A percentile compares a stretch with the other conserved stretches of the same genome.
phyloP scores from a whole-genome alignment of 768 basidiomycete genomes.

The Rhizopogon salebrosus region DNA sequence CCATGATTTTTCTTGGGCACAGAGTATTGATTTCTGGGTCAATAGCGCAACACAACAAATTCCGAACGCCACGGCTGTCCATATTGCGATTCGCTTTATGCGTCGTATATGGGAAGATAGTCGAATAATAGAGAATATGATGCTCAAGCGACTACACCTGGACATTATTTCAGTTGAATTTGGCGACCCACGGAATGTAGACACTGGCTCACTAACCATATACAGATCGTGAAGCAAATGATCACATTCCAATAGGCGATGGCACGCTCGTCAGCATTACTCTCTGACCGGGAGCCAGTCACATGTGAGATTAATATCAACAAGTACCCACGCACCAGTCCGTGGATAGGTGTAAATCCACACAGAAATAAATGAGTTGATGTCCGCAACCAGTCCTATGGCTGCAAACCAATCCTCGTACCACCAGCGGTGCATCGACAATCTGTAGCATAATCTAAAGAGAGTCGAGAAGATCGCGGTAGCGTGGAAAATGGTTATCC shows the following conservation, averaged over 20 bases:
- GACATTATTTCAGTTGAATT: neutral
- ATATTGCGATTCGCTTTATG: neutral
- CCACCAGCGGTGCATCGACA: neutral
- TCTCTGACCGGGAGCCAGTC: neutral
- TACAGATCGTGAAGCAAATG: neutral
- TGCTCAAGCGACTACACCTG: constrained; percentile 3
- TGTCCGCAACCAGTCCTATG: neutral
- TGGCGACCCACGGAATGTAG: neutral
- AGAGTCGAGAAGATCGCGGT: neutral
- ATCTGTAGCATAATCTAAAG: neutral
- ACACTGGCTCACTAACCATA: constrained; percentile 3
- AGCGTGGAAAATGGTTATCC: neutral
- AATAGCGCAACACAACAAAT: neutral
- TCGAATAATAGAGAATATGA: constrained; percentile 4
- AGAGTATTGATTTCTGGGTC: neutral
- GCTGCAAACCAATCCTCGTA: neutral
- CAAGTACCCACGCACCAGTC: neutral
- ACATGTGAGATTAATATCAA: neutral
- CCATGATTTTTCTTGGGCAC: neutral
- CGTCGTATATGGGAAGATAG: neutral
- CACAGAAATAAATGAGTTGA: neutral
- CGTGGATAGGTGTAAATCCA: neutral
- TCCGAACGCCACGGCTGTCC: neutral
- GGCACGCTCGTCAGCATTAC: neutral
- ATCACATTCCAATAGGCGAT: constrained; percentile 4